These are phyloP conservation scores for Fusarium staphyleae DNA, from an alignment of 2,329 filamentous ascomycete species.

Conservation along the genomic window DNA sequence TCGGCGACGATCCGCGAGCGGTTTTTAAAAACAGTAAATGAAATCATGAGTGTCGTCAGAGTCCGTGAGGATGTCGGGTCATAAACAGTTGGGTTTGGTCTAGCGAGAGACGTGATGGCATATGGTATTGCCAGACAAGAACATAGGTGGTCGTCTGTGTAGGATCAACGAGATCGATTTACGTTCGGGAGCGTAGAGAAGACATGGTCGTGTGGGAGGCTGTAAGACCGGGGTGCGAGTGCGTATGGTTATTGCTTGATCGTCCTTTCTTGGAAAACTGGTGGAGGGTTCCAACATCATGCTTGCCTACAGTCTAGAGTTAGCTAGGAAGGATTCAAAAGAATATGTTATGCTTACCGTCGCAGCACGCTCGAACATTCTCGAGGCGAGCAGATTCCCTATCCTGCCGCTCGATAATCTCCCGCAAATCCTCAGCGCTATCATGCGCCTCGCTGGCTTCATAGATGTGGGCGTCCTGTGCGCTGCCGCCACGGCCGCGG, in stretches of 20 bases:
- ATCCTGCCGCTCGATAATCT: constrained; percentile 80
- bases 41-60: constrained; percentile 44
- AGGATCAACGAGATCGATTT: constrained; percentile 21
- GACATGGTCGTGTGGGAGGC: constrained; percentile 46
- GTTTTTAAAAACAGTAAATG: constrained; percentile 24
- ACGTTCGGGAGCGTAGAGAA: constrained; percentile 48
- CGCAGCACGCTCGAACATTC: constrained; percentile 96
- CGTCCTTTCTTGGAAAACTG: constrained; percentile 56
- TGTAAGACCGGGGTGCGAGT: constrained; percentile 49
- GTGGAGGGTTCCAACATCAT: constrained; percentile 71
- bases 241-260: constrained; percentile 46
- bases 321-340: constrained; percentile 16
- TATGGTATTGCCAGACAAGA: constrained; percentile 16
- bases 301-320: constrained; percentile 63
- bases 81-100: constrained; percentile 29
- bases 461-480: constrained; percentile 59
- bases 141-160: constrained; percentile 8
- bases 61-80: constrained; percentile 41
- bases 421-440: constrained; percentile 82
- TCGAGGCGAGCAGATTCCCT: constrained; percentile 81
- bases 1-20: constrained; percentile 22
- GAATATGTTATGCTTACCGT: constrained; percentile 69
- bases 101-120: constrained; percentile 20
- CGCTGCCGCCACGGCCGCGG: constrained; percentile 58
- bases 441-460: constrained; percentile 71